Conservation (phyloP, 2,329 filamentous ascomycete species). For the Malbranchea cinnamomea region DNA sequence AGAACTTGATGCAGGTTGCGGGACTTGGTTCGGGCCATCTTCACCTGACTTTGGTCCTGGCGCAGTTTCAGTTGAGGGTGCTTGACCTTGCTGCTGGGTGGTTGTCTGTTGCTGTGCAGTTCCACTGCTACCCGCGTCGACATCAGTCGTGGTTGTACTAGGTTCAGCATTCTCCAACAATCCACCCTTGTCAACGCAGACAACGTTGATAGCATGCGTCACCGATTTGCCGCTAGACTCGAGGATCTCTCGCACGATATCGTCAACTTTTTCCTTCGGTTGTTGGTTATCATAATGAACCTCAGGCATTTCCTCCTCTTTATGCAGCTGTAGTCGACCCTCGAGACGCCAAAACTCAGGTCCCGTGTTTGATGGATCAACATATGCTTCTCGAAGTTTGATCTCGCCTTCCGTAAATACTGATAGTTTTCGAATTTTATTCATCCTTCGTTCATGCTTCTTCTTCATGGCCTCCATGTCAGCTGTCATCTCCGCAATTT, state of each 20-base stretch:
- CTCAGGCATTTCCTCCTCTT: slow-evolving; percentile 22
- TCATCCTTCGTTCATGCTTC: slow-evolving; percentile 60
- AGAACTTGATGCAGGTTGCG: too few relatives aligned
- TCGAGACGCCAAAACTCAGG: slow-evolving; percentile 51
- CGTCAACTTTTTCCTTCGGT: slow-evolving; percentile 40
- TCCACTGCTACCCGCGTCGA: slow-evolving; percentile 19
- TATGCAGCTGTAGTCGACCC: slow-evolving; percentile 25
- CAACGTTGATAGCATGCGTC: slow-evolving; percentile 47
- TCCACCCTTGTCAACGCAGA: slow-evolving; percentile 65
- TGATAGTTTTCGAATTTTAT: slow-evolving; percentile 56
- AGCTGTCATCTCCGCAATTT: slow-evolving; percentile 55
- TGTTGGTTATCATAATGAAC: slow-evolving; percentile 27
- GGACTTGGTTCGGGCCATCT: too few relatives aligned
- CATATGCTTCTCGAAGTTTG: slow-evolving; percentile 52
- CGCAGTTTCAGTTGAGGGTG: too few relatives aligned
- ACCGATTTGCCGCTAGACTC: slow-evolving; percentile 52
- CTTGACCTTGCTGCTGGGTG: neutral
- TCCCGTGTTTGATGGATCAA: slow-evolving; percentile 39
- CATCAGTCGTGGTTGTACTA: slow-evolving; percentile 3
- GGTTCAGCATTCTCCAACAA: slow-evolving; percentile 40
- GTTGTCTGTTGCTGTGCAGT: slow-evolving; percentile 2
- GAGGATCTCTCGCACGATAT: slow-evolving; percentile 64
- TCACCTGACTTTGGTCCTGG: too few relatives aligned
- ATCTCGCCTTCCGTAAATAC: slow-evolving; percentile 60
- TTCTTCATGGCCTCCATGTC: slow-evolving; percentile 78